Evolutionary conservation across 202 grass and related monocot species (phyloP).

Genomic region (Panicum virgatum): DNA sequence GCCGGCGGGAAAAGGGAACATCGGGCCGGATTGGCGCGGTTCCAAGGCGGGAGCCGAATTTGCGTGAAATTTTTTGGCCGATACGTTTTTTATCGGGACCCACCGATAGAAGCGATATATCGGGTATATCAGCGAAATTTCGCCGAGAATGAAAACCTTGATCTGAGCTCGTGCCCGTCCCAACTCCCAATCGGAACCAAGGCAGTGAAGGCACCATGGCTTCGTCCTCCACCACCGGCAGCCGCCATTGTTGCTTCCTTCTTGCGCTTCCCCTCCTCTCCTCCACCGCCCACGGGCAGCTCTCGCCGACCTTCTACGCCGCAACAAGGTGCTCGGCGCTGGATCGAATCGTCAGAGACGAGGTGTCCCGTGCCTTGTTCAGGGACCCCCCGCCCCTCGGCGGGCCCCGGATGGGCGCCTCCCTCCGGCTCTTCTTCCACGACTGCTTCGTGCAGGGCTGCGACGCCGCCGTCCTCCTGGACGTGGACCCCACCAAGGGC

Average conservation of each 20-base stretch:
- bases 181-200: too few relatives aligned
- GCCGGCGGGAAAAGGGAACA: too few relatives aligned
- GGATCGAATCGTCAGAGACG: background rate
- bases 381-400: background rate
- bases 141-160: too few relatives aligned
- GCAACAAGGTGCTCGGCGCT: constrained; percentile 38
- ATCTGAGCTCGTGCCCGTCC: too few relatives aligned
- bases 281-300: constrained; percentile 35
- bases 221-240: background rate
- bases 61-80: too few relatives aligned
- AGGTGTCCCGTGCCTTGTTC: background rate
- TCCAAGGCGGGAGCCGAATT: too few relatives aligned
- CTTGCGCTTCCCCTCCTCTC: constrained; percentile 45
- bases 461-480: constrained; percentile 57
- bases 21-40: too few relatives aligned
- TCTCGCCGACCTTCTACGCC: constrained; percentile 45
- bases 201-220: constrained; percentile 10
- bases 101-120: too few relatives aligned
- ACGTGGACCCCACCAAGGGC: background rate
- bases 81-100: too few relatives aligned
- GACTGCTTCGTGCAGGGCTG: constrained; percentile 70
- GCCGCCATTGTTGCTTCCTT: constrained; percentile 1
- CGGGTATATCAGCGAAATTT: too few relatives aligned
- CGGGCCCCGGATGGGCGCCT: constrained; percentile 59
- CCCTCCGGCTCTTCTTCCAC: constrained; percentile 71